phyloP scores from a whole-genome alignment of 495 filamentous ascomycete genomes.

The Penicillium bialowiezense region DNA sequence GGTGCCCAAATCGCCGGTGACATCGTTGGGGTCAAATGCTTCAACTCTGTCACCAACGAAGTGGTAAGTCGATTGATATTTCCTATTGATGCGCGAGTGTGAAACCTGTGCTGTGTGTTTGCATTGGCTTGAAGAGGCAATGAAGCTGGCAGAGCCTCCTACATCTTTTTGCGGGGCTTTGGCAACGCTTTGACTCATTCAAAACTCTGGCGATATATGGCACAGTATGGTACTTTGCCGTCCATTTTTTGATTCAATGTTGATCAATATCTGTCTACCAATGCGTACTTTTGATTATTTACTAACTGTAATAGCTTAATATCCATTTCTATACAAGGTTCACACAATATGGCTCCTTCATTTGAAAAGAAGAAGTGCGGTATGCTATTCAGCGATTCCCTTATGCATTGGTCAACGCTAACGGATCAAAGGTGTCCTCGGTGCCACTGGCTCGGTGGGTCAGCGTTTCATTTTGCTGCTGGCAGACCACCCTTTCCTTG shows the following conservation, averaged over 20 bases:
- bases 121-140: constrained; percentile 2
- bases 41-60: constrained; percentile 20
- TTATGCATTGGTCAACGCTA: constrained; percentile 1
- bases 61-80: constrained; percentile 25
- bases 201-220: neutral
- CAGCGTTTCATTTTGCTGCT: constrained; percentile 84
- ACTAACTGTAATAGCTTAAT: constrained; percentile 5
- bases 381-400: constrained; percentile 17
- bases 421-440: constrained; percentile 39
- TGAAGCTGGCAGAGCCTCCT: constrained; percentile 4
- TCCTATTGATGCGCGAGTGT: neutral
- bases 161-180: constrained; percentile 7
- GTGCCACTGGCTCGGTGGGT: constrained; percentile 69
- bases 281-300: neutral
- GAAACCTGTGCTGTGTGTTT: neutral
- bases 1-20: constrained; percentile 31
- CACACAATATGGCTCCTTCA: constrained; percentile 32
- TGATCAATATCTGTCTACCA: too few species aligned
- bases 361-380: constrained; percentile 49
- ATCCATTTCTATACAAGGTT: constrained; percentile 1
- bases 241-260: neutral
- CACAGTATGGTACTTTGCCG: neutral
- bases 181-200: constrained; percentile 10
- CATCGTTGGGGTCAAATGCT: constrained; percentile 32
- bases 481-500: constrained; percentile 72